Evolutionary conservation across 768 basidiomycete species (phyloP), one percentile per base, ranked within the genome.

Genomic region (Amanita phalloides): DNA sequence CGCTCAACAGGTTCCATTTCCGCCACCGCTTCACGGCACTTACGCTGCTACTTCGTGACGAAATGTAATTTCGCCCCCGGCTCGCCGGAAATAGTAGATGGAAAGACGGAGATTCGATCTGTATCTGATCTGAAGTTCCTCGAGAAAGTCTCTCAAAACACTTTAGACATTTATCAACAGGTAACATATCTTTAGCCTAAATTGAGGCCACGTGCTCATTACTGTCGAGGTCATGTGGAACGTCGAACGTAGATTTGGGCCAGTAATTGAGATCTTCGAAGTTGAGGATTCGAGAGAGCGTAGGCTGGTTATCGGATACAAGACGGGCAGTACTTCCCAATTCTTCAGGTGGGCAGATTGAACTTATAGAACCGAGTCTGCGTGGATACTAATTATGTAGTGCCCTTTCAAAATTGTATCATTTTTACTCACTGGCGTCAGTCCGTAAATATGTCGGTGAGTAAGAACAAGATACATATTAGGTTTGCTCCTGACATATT

Each of bases 21-120:
- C 0, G 77, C 84, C 1, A 88, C 86, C 5, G 84, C 90, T 14
- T 82, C 82, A 1, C 93, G 97, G 60, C 92, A 96, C 59, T 78
- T 99, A 38, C 87, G 96, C 41, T 98, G 96, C 71, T 98, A 99
- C 73, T 99, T 98, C 61, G 77, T 98, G 53, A 83, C 84, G 14
- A 85, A 86, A 64, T 96, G 93, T 70, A 70, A 80, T 54, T 94
- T 97, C 72, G 84, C 88, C 6, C 50, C 72, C 13, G 64, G 69
- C 21, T 73, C 69, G 6, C 66, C 71, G n/a, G 53, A 14, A n/a
- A 49, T 42, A 28, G 55, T 45, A 36, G 73, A 78, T 64, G 82
- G 79, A 35, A 80, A 76, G 57, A 90, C 88, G 23, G 90, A 95
- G 60, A 95, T 98, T 56, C 81, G 82, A 23, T 66, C 78, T 5